Evolutionary conservation across 208 protist species (phyloP), one percentile per base, ranked within the genome.

Genomic region (Vickermania ingenoplastis): DNA sequence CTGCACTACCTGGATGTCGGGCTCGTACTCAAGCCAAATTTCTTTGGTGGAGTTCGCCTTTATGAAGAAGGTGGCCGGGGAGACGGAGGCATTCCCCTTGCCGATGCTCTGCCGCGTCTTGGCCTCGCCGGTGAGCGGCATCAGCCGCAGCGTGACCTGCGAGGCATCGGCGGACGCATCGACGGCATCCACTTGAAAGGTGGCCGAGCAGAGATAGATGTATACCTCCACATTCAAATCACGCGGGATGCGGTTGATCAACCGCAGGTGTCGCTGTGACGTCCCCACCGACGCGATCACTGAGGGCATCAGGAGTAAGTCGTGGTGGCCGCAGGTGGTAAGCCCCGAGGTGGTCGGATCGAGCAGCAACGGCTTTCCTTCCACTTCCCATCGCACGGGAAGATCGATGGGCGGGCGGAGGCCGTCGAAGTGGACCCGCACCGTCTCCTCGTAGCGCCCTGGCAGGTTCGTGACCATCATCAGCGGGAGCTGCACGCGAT

Each of bases 161-260:
- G 63, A 58, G 0, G 85, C 86, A 23, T 58, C 76, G 28, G 65
- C 81, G 36, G 85, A 64, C 1, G 79, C 82, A 61, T 96, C 77
- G 0, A 88, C 77, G 1, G 86, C 84, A 31, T 73, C 61, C 26
- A 96, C 83, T 31, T 65, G 56, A 59, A 95, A 83, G 41, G 77
- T 77, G 2, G 81, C 65, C 22, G 78, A 61, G 52, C 76, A 79
- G 26, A 83, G 67, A 36, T 82, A 88, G 22, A 83, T 75, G 22
- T 77, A 69, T 31, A 91, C 81, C 0, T 59, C 71, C n/a, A 92
- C 84, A 45, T 77, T 72, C 26, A 96, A 61, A 54, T 96, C 89
- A 23, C 89, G 83, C 29, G 89, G 86, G n/a, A 86, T 64, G 24
- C 89, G 86, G 69, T 92, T 96, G n/a, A 89, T 63, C 0, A 96